Percentiles rank a stretch among this genome's conserved stretches.
phyloP scores from a whole-genome alignment of 495 filamentous ascomycete genomes.

The Aspergillus incahuasiensis region DNA sequence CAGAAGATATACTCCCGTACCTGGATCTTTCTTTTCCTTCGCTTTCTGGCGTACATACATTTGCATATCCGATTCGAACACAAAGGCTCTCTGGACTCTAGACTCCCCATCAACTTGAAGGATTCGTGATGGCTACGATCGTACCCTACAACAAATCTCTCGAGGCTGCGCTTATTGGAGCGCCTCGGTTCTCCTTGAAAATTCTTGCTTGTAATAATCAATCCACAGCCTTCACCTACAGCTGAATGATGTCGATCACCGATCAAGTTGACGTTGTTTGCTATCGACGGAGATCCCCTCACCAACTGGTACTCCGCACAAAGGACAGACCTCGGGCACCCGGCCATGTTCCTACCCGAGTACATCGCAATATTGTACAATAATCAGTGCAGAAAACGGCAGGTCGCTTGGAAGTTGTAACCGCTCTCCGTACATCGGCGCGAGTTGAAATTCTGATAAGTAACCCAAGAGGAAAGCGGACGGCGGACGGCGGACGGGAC shows the following conservation, averaged over 20 bases:
- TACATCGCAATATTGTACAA: background rate
- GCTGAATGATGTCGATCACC: background rate
- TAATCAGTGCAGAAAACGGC: background rate
- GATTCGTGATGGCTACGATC: background rate
- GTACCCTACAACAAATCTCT: background rate
- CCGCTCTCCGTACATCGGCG: background rate
- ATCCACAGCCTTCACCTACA: too few species aligned
- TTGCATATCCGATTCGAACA: background rate
- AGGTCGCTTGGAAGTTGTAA: background rate
- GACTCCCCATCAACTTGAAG: background rate
- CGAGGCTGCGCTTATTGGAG: background rate
- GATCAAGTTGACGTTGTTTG: background rate
- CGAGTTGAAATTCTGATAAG: background rate
- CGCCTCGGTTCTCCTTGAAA: background rate
- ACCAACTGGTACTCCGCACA: background rate
- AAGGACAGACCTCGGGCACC: background rate
- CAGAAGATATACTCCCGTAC: background rate
- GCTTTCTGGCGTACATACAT: background rate
- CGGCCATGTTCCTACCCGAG: background rate
- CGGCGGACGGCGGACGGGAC: background rate
- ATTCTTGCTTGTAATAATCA: conserved; percentile 5
- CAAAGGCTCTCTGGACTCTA: background rate
- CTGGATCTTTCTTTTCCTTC: conserved; percentile 5
- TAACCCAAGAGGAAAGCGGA: background rate
- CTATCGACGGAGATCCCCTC: background rate